These are phyloP conservation scores for Leptomonas seymouri DNA, from an alignment of 208 protist genomes.

Conservation along the genomic window DNA sequence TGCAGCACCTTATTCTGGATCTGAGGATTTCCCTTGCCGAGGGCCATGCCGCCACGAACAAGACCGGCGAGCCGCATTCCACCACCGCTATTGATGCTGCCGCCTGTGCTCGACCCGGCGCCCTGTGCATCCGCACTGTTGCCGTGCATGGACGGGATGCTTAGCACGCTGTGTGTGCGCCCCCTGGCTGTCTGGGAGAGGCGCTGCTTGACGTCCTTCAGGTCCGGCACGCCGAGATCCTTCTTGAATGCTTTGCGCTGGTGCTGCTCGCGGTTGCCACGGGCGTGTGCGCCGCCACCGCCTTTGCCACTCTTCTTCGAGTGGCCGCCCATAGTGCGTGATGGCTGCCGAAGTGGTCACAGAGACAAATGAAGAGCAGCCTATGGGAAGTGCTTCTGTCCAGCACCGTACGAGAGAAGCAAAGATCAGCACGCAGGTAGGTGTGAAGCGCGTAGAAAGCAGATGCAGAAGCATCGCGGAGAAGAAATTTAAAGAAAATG, in stretches of 20 bases:
- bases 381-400: too few species aligned
- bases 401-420: too few species aligned
- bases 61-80: conserved; percentile 18
- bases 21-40: conserved; percentile 1
- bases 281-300: conserved; percentile 57
- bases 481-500: too few species aligned
- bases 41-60: conserved; percentile 20
- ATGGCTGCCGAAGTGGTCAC: background rate
- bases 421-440: too few species aligned
- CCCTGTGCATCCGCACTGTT: conserved; percentile 2
- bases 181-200: conserved; percentile 64
- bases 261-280: conserved; percentile 31
- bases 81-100: conserved; percentile 1
- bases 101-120: background rate
- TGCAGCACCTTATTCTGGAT: conserved; percentile 25
- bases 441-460: too few species aligned
- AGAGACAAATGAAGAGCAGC: background rate
- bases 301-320: conserved; percentile 87
- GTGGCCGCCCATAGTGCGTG: conserved; percentile 73
- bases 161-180: conserved; percentile 74
- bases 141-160: conserved; percentile 42
- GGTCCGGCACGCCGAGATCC: conserved; percentile 81
- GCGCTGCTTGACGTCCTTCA: conserved; percentile 66
- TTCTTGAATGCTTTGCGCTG: conserved; percentile 65
- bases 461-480: too few species aligned